Percentiles rank a stretch among this genome's conserved stretches.
Conservation (phyloP, 257 asterid species). For the Ocimum tenuiflorum region DNA sequence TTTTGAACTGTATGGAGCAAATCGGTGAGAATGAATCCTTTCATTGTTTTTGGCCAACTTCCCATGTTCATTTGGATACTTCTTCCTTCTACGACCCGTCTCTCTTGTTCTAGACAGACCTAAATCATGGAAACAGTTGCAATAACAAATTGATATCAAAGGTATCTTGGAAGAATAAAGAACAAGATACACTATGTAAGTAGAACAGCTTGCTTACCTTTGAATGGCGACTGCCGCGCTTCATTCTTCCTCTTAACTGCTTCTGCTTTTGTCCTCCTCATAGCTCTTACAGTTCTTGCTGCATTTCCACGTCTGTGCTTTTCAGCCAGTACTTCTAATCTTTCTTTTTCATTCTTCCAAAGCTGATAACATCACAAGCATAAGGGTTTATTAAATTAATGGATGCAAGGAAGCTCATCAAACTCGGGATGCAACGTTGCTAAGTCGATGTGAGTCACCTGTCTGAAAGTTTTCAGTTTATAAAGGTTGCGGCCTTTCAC, state of each 20-base stretch:
- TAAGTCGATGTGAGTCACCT: conserved; percentile 33
- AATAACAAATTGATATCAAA: conserved; percentile 30
- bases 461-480: conserved; percentile 57
- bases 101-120: conserved; percentile 24
- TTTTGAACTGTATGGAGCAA: conserved; percentile 4
- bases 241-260: conserved; percentile 17
- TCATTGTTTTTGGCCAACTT: conserved; percentile 24
- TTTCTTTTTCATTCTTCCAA: conserved; percentile 57
- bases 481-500: conserved; percentile 78
- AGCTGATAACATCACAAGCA: conserved; percentile 28
- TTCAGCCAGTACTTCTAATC: conserved; percentile 54
- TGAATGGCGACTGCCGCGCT: conserved; percentile 22
- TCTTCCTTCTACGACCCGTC: conserved; percentile 14
- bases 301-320: conserved; percentile 74
- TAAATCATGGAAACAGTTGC: conserved; percentile 26
- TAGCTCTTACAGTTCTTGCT: conserved; percentile 51
- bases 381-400: neutral
- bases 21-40: conserved; percentile 7
- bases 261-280: conserved; percentile 35
- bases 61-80: conserved; percentile 16
- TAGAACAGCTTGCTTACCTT: conserved; percentile 23
- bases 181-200: neutral
- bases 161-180: neutral
- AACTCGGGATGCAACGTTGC: neutral
- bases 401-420: neutral